These are phyloP conservation scores for Tricholoma sp. DNA, from an alignment of 768 basidiomycete genomes.

Conservation along the genomic window DNA sequence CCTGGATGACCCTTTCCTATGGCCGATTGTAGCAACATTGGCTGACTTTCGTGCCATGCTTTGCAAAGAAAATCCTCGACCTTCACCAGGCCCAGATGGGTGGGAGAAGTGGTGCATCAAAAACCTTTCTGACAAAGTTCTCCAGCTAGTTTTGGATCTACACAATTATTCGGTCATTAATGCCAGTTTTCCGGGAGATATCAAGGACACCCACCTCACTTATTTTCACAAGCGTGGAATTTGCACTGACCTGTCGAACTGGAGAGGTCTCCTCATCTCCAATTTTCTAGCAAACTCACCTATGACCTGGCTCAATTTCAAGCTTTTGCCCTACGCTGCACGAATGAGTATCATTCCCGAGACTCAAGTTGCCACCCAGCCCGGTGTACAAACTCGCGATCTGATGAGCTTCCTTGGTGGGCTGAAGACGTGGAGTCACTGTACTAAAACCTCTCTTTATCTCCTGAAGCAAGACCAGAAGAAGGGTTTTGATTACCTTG, in stretches of 20 bases:
- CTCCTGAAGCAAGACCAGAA: constrained; percentile 16
- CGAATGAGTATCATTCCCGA: constrained; percentile 10
- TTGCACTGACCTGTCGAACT: background rate
- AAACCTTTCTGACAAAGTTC: background rate
- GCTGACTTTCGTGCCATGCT: background rate
- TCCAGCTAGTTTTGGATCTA: background rate
- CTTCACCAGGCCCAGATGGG: background rate
- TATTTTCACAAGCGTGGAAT: constrained; percentile 2
- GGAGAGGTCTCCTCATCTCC: constrained; percentile 3
- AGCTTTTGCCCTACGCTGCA: background rate
- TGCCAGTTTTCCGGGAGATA: background rate
- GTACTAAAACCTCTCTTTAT: constrained; percentile 8
- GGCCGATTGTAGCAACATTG: background rate
- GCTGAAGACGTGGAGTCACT: constrained; percentile 12
- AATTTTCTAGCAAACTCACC: constrained; percentile 4
- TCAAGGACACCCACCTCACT: constrained; percentile 3
- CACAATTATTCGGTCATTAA: constrained; percentile 1
- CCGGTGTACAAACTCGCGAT: constrained; percentile 14
- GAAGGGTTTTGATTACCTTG: constrained; percentile 20
- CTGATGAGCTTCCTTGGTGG: constrained; percentile 10
- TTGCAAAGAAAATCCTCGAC: background rate
- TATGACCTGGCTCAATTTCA: constrained; percentile 2
- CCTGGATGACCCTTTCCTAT: background rate
- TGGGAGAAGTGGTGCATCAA: background rate
- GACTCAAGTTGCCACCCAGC: constrained; percentile 13